Evolutionary conservation across 192 early-diverging fungal species (phyloP).

Genomic region (Chytriomyces sp.): DNA sequence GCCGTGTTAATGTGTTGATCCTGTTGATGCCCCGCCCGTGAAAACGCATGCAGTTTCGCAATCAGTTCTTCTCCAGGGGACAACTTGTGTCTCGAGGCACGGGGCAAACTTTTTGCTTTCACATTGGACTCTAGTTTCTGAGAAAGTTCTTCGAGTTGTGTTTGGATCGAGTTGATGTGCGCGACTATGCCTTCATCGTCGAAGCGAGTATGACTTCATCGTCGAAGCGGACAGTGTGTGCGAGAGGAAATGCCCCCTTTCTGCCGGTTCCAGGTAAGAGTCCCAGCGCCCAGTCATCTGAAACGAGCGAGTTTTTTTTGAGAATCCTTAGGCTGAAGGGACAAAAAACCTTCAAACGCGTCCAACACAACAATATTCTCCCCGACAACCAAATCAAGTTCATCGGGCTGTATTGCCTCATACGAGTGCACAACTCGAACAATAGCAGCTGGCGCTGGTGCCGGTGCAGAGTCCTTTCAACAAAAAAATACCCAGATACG

Average conservation of each 20-base stretch:
- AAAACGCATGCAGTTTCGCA: not conserved
- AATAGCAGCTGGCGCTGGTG: not conserved
- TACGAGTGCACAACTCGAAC: conserved; percentile 43
- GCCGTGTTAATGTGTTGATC: not conserved
- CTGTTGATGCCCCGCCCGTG: not conserved
- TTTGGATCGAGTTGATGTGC: not conserved
- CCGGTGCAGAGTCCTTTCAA: not conserved
- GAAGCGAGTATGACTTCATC: too few relatives aligned
- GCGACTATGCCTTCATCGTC: conserved; percentile 9
- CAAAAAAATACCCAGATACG: not conserved
- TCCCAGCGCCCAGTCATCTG: conserved; percentile 46
- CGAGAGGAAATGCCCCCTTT: conserved; percentile 44
- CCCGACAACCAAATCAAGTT: conserved; percentile 38
- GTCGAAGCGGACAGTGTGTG: conserved; percentile 34
- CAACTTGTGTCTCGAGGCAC: not conserved
- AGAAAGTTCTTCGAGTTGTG: not conserved
- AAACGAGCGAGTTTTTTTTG: conserved; percentile 28
- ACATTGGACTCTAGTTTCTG: not conserved
- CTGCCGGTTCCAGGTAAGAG: conserved; percentile 22
- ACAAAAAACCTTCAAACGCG: conserved; percentile 33
- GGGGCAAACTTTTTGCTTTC: not conserved
- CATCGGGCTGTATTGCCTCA: conserved; percentile 34
- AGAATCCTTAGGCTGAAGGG: not conserved
- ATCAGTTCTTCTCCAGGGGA: conserved; percentile 1
- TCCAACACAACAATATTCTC: conserved; percentile 39